These are phyloP conservation scores for Cucurbitaria berberidis DNA, from an alignment of 2,329 filamentous ascomycete genomes.

Conservation along the genomic window DNA sequence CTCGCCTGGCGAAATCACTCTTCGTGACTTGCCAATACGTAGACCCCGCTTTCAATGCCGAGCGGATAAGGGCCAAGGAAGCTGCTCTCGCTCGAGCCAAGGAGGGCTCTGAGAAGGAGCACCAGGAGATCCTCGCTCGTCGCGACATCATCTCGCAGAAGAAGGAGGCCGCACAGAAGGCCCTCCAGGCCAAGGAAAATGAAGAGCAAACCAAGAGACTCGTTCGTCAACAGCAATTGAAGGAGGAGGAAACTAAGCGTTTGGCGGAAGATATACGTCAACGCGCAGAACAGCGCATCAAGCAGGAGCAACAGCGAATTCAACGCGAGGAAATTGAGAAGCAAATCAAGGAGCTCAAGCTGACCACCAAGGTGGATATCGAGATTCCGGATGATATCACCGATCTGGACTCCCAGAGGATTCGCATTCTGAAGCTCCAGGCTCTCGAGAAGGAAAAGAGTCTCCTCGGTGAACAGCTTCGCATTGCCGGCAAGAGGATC, in stretches of 20 bases:
- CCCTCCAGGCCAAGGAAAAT: constrained; percentile 85
- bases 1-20: constrained; percentile 86
- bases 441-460: constrained; percentile 99
- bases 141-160: constrained; percentile 94
- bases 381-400: constrained; percentile 83
- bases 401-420: constrained; percentile 63
- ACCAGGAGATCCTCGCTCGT: constrained; percentile 80
- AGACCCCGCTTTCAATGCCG: constrained; percentile 85
- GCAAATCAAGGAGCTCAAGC: constrained; percentile 94
- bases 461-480: constrained; percentile 87
- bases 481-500: constrained; percentile 91
- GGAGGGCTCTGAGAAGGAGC: constrained; percentile 90
- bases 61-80: constrained; percentile 77
- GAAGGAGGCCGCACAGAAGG: constrained; percentile 92
- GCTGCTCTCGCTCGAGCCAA: constrained; percentile 81
- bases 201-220: constrained; percentile 90
- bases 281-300: constrained; percentile 87
- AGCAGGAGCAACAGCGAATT: constrained; percentile 55
- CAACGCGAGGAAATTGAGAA: constrained; percentile 68
- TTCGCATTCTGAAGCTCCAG: constrained; percentile 92
- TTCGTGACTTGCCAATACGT: constrained; percentile 96
- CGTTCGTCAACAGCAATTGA: constrained; percentile 82
- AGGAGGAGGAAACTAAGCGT: constrained; percentile 87
- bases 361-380: constrained; percentile 85
- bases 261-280: constrained; percentile 92